Conservation (phyloP, 345 rosid species). For the Chamaenerion angustifolium region DNA sequence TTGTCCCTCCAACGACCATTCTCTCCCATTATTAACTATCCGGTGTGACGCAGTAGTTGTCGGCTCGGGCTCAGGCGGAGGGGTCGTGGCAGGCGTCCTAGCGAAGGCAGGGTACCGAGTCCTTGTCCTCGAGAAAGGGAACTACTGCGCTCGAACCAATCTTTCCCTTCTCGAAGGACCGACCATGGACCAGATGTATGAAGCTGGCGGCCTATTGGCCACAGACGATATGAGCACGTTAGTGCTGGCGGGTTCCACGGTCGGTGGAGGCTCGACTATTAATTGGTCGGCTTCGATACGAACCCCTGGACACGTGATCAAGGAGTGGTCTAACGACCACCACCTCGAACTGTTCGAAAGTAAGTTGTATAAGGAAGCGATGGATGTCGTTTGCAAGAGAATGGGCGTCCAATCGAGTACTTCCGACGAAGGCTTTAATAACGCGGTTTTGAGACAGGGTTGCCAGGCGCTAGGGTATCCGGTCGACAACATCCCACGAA, state of each 20-base stretch:
- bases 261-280: conserved; percentile 75
- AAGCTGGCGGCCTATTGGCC: conserved; percentile 38
- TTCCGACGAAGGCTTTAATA: conserved; percentile 54
- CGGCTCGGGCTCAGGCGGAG: conserved; percentile 77
- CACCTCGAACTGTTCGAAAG: conserved; percentile 43
- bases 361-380: conserved; percentile 41
- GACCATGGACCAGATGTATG: conserved; percentile 61
- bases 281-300: conserved; percentile 79
- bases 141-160: conserved; percentile 46
- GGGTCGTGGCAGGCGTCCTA: conserved; percentile 63
- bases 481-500: conserved; percentile 44
- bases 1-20: conserved; percentile 8
- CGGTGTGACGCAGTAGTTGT: conserved; percentile 70
- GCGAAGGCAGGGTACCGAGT: conserved; percentile 70
- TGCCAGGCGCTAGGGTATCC: conserved; percentile 57
- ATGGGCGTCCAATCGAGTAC: conserved; percentile 69
- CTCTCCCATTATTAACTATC: conserved; percentile 33
- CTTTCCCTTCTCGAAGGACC: conserved; percentile 67
- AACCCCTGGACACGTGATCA: conserved; percentile 60
- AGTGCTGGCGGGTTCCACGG: conserved; percentile 66
- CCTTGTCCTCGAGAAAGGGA: conserved; percentile 67
- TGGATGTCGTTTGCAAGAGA: conserved; percentile 51
- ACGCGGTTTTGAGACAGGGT: conserved; percentile 55
- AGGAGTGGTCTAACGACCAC: conserved; percentile 41
- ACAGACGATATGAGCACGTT: conserved; percentile 42